Base-by-base conservation (phyloP, 2,329 filamentous ascomycete species). In the Fusarium abutilonis region DNA sequence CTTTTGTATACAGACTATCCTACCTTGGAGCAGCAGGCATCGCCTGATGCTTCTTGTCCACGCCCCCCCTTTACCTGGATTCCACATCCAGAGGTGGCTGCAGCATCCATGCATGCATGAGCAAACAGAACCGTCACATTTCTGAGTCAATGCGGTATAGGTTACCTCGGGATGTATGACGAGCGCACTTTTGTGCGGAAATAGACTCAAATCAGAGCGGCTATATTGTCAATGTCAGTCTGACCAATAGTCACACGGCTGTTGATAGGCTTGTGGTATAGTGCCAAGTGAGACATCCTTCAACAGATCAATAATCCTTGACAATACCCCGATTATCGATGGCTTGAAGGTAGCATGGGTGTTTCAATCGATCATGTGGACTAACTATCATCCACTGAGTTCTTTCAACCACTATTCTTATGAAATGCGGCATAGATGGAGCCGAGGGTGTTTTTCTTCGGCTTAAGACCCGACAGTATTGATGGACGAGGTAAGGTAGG, bases 81-180 rank as follows among this genome's bases (percentile, higher is more conserved):
- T 44, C 55, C 34, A 49, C 21, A 45, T 58, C 55, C 35, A 50
- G 50, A 57, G 35, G 39, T 42, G 58, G 52, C 58, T 63, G 59
- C 59, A 62, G 59, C 46, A 39, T 39, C 43, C 56, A 61, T 60
- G 58, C 56, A 61, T 60, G 58, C 50, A 43, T 42, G 35, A 53
- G 43, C 46, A 52, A 62, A 49, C 57, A 41, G 36, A 55, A 58
- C 39, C 32, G 52, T 62, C 58, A 58, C 59, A 58, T 49, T 52
- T 38, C 19, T 29, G 45, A 41, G 36, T 46, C 41, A 56, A 41
- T 47, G 26, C 32, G 29, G 51, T 32, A 19, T 11, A 47, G 39
- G 17, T 15, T 54, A 39, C n/a, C 29, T 45, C 17, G 17, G 31
- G 31, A 31, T 29, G 38, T 62, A 56, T 40, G 57, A 57, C 57